Conservation (phyloP, 164 flowering plant genomes). For the Macadamia integrifolia region DNA sequence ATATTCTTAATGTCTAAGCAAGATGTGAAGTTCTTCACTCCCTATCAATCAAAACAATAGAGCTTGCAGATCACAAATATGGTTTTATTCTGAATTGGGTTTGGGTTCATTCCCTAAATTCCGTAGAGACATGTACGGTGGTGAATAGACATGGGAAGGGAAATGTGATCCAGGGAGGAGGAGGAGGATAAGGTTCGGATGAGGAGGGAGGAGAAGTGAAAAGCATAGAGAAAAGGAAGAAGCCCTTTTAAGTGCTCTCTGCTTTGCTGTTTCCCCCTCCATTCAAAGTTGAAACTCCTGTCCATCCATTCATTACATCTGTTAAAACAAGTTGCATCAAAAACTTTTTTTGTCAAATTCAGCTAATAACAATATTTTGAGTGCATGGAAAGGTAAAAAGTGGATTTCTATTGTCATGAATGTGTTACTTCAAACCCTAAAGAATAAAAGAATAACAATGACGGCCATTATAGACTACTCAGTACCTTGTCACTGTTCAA, state of each 20-base stretch:
- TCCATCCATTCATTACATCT: not conserved
- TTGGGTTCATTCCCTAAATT: slow-evolving; percentile 1
- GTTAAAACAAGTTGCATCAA: not conserved
- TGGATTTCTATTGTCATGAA: not conserved
- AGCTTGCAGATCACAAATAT: not conserved
- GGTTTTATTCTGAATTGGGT: no score
- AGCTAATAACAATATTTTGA: not conserved
- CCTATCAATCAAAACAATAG: slow-evolving; percentile 8
- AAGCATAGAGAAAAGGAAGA: not conserved
- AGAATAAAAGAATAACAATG: no score
- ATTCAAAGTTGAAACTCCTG: no score
- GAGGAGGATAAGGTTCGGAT: slow-evolving; percentile 6
- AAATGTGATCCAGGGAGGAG: not conserved
- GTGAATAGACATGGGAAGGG: not conserved
- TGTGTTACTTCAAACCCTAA: not conserved
- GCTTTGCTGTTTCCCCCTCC: no score
- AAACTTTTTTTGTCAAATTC: no score
- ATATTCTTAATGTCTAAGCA: slow-evolving; percentile 1
- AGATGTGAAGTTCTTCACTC: not conserved
- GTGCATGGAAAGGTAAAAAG: not conserved
- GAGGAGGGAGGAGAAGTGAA: not conserved
- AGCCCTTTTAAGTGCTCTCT: no score
- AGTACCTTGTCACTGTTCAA: no score
- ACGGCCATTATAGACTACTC: no score
- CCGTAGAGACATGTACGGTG: slow-evolving; percentile 3